Evolutionary conservation across 2,329 filamentous ascomycete genomes (phyloP).

Genomic region (Monilinia aucupariae): DNA sequence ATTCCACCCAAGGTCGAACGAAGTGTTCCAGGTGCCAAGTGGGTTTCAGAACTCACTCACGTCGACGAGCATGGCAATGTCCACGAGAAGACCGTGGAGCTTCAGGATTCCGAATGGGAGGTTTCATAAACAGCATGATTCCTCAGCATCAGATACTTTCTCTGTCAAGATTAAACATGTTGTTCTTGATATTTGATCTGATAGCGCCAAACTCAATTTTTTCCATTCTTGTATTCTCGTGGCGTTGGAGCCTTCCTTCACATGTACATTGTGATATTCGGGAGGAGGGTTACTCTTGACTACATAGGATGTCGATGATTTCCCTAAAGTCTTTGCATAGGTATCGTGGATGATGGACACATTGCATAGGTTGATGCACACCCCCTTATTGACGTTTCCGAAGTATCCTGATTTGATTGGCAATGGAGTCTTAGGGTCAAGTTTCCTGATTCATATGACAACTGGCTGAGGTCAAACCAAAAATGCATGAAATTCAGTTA

Average conservation of each 20-base stretch:
- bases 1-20: conserved; percentile 23
- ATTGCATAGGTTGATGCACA: conserved; percentile 17
- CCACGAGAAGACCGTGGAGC: conserved; percentile 18
- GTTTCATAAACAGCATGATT: conserved; percentile 26
- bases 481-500: neutral
- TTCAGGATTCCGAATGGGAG: conserved; percentile 34
- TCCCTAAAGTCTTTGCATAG: conserved; percentile 12
- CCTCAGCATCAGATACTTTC: neutral
- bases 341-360: conserved; percentile 16
- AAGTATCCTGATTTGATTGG: conserved; percentile 7
- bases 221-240: conserved; percentile 15
- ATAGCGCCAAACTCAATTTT: neutral
- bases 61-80: conserved; percentile 22
- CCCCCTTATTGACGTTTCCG: neutral
- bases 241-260: conserved; percentile 17
- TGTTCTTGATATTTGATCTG: conserved; percentile 8
- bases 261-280: conserved; percentile 16
- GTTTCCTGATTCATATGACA: conserved; percentile 2
- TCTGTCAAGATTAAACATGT: conserved; percentile 4
- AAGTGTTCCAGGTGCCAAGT: conserved; percentile 28
- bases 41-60: conserved; percentile 22
- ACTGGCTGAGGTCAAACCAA: neutral
- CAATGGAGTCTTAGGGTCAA: conserved; percentile 12
- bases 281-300: conserved; percentile 11
- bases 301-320: conserved; percentile 14